Evolutionary conservation across 257 asterid species (phyloP).

Genomic region (Linaria vulgaris): DNA sequence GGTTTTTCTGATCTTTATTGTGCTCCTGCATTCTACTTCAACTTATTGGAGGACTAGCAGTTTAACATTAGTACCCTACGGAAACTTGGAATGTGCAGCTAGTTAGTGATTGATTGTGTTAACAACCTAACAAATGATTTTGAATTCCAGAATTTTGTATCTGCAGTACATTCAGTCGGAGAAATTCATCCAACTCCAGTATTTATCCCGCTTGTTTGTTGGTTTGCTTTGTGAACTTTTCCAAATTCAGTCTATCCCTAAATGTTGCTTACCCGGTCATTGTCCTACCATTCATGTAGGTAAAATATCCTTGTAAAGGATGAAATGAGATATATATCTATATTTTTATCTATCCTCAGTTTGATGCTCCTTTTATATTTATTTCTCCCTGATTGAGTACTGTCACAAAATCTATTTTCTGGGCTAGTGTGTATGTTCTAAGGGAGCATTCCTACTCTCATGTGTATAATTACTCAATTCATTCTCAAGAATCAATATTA

Average conservation of each 20-base stretch:
- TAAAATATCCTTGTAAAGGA: slow-evolving; percentile 22
- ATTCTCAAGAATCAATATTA: not conserved
- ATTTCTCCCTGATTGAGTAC: not conserved
- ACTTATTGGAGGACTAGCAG: not conserved
- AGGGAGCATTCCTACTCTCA: not conserved
- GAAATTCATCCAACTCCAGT: not conserved
- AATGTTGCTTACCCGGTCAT: slow-evolving; percentile 1
- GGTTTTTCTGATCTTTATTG: too few relatives aligned
- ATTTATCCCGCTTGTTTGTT: not conserved
- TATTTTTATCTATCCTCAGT: slow-evolving; percentile 6
- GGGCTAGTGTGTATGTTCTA: slow-evolving; percentile 9
- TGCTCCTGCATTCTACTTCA: not conserved
- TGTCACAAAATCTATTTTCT: not conserved
- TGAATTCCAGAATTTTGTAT: not conserved
- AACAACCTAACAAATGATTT: not conserved
- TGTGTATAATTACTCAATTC: slow-evolving; percentile 17
- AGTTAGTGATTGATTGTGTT: not conserved
- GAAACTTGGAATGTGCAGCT: not conserved
- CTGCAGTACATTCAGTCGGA: not conserved
- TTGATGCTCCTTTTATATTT: not conserved
- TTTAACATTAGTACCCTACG: not conserved
- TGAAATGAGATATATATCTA: slow-evolving; percentile 11
- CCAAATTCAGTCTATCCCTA: not conserved
- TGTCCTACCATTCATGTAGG: not conserved
- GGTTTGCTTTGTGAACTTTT: not conserved